Evolutionary conservation across 306 rosid species (phyloP).

Genomic region (Lathyrus oleraceus): DNA sequence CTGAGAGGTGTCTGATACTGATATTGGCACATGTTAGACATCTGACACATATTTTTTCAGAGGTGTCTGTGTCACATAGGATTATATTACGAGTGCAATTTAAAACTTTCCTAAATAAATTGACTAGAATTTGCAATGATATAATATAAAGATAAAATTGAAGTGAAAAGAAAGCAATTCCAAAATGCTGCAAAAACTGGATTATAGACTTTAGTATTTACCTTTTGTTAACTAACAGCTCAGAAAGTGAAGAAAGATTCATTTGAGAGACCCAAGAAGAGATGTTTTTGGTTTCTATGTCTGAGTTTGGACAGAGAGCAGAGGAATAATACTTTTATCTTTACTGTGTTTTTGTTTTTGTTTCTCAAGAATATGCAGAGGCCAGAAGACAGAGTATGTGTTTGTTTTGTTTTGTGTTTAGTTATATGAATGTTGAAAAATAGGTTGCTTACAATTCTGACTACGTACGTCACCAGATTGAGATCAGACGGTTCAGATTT

Average conservation of each 20-base stretch:
- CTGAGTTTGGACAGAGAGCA: constrained; percentile 45
- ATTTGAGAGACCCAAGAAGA: constrained; percentile 60
- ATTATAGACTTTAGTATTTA: neutral
- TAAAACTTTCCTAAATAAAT: neutral
- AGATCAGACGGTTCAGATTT: no score
- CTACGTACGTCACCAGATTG: no score
- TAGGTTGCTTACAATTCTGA: constrained; percentile 45
- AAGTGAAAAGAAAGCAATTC: constrained; percentile 46
- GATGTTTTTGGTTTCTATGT: constrained; percentile 37
- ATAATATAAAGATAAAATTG: neutral
- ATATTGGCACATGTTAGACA: no score
- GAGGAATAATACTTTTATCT: constrained; percentile 29
- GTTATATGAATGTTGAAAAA: constrained; percentile 32
- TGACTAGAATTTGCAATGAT: constrained; percentile 3
- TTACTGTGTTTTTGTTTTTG: constrained; percentile 36
- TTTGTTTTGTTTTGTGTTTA: constrained; percentile 13
- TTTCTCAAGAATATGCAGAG: constrained; percentile 41
- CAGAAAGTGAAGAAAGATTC: constrained; percentile 41
- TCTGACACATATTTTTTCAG: no score
- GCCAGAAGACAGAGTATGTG: constrained; percentile 30
- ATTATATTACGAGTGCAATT: no score
- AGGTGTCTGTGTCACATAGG: no score
- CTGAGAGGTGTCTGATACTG: no score
- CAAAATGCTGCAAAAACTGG: constrained; percentile 30
- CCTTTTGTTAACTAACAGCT: constrained; percentile 26